Evolutionary conservation across 257 asterid species (phyloP).

Genomic region (Lavandula angustifolia): DNA sequence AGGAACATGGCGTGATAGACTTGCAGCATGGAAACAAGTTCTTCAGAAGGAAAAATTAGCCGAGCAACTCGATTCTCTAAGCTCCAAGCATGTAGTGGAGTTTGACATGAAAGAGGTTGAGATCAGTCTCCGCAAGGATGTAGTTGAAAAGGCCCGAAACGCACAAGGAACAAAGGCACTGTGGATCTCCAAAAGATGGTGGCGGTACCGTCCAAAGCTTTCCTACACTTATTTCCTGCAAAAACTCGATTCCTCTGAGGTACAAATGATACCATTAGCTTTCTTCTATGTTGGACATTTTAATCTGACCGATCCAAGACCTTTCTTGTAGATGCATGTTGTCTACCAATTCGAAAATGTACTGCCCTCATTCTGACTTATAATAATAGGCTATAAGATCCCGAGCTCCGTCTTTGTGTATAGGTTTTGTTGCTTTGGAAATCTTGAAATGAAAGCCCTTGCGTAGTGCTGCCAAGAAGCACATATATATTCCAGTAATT

Average conservation of each 20-base stretch:
- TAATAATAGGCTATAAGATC: constrained; percentile 2
- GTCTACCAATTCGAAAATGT: constrained; percentile 2
- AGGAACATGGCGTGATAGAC: constrained; percentile 92
- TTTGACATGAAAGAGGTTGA: constrained; percentile 98
- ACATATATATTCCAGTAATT: constrained; percentile 16
- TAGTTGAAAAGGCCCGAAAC: constrained; percentile 65
- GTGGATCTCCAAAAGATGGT: constrained; percentile 99
- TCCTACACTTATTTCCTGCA: constrained; percentile 94
- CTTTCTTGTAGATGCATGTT: not conserved
- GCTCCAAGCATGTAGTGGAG: constrained; percentile 84
- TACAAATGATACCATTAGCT: constrained; percentile 31
- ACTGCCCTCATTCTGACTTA: constrained; percentile 16
- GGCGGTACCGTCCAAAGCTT: constrained; percentile 98
- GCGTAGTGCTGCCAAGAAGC: constrained; percentile 16
- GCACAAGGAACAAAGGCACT: constrained; percentile 74
- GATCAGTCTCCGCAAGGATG: constrained; percentile 85
- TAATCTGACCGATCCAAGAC: constrained; percentile 4
- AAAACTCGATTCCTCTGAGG: constrained; percentile 96
- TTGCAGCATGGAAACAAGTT: constrained; percentile 75
- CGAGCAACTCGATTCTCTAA: constrained; percentile 63
- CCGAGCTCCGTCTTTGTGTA: constrained; percentile 7
- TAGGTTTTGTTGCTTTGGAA: constrained; percentile 17
- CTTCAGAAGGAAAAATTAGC: constrained; percentile 73
- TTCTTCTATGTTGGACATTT: constrained; percentile 19
- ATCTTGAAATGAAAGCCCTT: constrained; percentile 24